Conservation (phyloP, 495 filamentous ascomycete species). For the Sabuloglossum arenarium region DNA sequence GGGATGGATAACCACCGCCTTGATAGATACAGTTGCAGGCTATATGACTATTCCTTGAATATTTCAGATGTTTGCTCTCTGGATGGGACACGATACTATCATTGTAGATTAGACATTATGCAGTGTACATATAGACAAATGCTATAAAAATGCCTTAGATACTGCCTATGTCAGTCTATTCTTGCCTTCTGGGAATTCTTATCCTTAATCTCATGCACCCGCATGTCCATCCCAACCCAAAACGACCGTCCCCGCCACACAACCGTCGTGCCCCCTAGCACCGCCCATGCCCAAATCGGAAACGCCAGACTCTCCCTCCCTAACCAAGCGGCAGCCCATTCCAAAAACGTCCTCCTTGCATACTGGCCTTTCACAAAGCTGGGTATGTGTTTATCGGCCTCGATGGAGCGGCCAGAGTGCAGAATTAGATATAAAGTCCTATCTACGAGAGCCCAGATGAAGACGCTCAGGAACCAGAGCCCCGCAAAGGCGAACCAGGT, state of each 20-base stretch:
- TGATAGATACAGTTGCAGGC: too few species aligned
- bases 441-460: constrained; percentile 54
- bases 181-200: not conserved
- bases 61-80: too few species aligned
- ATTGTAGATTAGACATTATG: too few species aligned
- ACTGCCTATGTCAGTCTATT: not conserved
- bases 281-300: constrained; percentile 73
- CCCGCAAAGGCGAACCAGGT: constrained; percentile 48
- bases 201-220: constrained; percentile 29
- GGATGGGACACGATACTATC: too few species aligned
- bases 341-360: constrained; percentile 21
- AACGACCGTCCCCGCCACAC: constrained; percentile 73
- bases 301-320: constrained; percentile 65
- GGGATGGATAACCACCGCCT: too few species aligned
- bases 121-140: not conserved
- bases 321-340: constrained; percentile 73
- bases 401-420: constrained; percentile 47
- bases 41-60: too few species aligned
- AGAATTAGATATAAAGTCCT: constrained; percentile 49
- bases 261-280: constrained; percentile 64
- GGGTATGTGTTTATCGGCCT: constrained; percentile 51
- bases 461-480: constrained; percentile 45
- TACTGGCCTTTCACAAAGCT: constrained; percentile 30
- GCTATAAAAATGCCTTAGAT: not conserved
- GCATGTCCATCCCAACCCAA: constrained; percentile 68